A percentile compares a stretch with the other conserved stretches of the same genome.
phyloP scores from a whole-genome alignment of 257 asterid species.

The Lycium ferocissimum region DNA sequence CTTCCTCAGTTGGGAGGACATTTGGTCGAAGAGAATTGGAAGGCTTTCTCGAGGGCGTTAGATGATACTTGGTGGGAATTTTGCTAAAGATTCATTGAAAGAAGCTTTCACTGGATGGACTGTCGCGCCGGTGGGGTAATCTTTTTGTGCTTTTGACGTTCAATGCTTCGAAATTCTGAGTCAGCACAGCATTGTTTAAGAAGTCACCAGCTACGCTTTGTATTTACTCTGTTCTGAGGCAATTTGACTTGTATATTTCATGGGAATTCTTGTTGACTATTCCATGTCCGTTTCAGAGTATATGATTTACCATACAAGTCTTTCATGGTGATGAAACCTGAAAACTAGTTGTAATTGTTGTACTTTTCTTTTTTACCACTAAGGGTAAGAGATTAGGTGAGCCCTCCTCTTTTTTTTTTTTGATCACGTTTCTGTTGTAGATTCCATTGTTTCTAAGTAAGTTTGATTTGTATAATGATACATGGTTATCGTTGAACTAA shows the following conservation, averaged over 20 bases:
- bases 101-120: slow-evolving; percentile 33
- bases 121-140: slow-evolving; percentile 44
- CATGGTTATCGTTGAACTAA: slow-evolving; percentile 16
- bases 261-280: slow-evolving; percentile 56
- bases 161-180: slow-evolving; percentile 44
- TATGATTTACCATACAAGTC: slow-evolving; percentile 23
- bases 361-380: slow-evolving; percentile 23
- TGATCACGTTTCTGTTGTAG: neutral
- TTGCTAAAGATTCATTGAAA: slow-evolving; percentile 26
- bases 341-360: slow-evolving; percentile 29
- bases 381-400: slow-evolving; percentile 27
- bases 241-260: slow-evolving; percentile 64
- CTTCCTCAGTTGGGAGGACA: slow-evolving; percentile 61
- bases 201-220: slow-evolving; percentile 53
- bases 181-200: slow-evolving; percentile 60
- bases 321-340: slow-evolving; percentile 27
- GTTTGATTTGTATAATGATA: slow-evolving; percentile 24
- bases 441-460: slow-evolving; percentile 17
- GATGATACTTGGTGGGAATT: slow-evolving; percentile 48
- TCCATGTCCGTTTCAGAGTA: slow-evolving; percentile 34
- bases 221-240: slow-evolving; percentile 57
- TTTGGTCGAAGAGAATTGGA: slow-evolving; percentile 81
- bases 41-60: slow-evolving; percentile 64
- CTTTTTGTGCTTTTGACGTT: slow-evolving; percentile 46
- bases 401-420: neutral